Evolutionary conservation across 2,329 filamentous ascomycete genomes (phyloP), one percentile per base, ranked within the genome.

Genomic region (Colletotrichum chrysophilum): DNA sequence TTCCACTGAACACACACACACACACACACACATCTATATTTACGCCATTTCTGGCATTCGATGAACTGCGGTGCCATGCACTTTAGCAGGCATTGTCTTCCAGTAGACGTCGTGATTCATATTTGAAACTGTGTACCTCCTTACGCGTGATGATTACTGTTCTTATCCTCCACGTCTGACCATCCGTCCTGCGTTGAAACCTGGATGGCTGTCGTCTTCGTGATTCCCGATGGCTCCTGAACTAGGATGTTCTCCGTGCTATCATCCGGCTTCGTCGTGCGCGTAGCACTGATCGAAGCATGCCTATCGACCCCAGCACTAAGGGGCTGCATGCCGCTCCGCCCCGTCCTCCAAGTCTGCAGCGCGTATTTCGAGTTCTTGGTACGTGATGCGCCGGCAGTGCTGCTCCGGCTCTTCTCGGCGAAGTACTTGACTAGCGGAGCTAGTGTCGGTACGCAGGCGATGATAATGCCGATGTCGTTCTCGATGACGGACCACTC

Each of bases 401-500:
- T 77, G 32, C 79, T 61, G 24, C 64, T 73, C 4, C 79, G 78
- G 9, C 80, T 79, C 76, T 79, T 79, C 38, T 83, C 83, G 30
- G 80, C 78, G 58, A 84, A 84, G 74, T 82, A 84, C 26, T 80
- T 81, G 75, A 88, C 80, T 1, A 88, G 80, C 3, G 87, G 86
- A 0, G 84, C 84, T n/a, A 88, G 84, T 0, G 86, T 84, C 8
- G 87, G 86, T 12, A 88, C 79, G 68, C 83, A 86, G 7, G 84
- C 80, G 32, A 87, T 83, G 18, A 87, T 83, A 43, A 87, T 86
- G 24, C 86, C 87, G 3, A 88, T 81, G 71, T 86, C 84, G 68
- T 84, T 84, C 77, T 89, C 87, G n/a, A 88, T 78, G 14, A 83
- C 81, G 0, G 87, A 88, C 87, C 87, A 89, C 38, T 85, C 81